Evolutionary conservation across 139 green algal species (phyloP).

Genomic region (Haematococcus lacustris): DNA sequence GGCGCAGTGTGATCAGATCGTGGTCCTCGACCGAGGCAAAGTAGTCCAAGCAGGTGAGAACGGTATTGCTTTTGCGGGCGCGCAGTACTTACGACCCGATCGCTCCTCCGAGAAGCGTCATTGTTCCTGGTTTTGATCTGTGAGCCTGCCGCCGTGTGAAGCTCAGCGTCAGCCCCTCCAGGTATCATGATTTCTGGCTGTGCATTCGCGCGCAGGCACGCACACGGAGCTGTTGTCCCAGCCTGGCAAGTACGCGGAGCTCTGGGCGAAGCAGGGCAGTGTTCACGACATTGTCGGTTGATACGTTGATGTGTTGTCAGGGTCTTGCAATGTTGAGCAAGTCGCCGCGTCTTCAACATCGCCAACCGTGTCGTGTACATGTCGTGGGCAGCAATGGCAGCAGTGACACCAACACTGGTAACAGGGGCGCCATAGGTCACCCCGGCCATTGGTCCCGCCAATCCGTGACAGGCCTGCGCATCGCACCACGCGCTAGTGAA

Average conservation of each 20-base stretch:
- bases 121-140: not conserved
- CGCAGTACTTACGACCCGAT: not conserved
- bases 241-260: constrained; percentile 60
- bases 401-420: too few species aligned
- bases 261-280: constrained; percentile 65
- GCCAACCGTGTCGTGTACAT: too few species aligned
- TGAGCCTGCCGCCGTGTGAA: not conserved
- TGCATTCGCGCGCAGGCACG: constrained; percentile 20
- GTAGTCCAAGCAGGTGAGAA: constrained; percentile 68
- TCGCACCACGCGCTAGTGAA: too few species aligned
- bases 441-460: too few species aligned
- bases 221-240: constrained; percentile 68
- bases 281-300: too few species aligned
- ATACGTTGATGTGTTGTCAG: too few species aligned
- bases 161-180: not conserved
- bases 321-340: too few species aligned
- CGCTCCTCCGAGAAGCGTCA: too few species aligned
- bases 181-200: not conserved
- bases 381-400: too few species aligned
- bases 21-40: constrained; percentile 75
- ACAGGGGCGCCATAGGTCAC: too few species aligned
- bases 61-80: not conserved
- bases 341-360: too few species aligned
- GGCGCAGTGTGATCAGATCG: constrained; percentile 81
- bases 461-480: too few species aligned